Percentiles rank a stretch among this genome's conserved stretches.
Evolutionary conservation across 805 yeast genomes (phyloP).

Genomic region (Starmerella potacharoeniae): DNA sequence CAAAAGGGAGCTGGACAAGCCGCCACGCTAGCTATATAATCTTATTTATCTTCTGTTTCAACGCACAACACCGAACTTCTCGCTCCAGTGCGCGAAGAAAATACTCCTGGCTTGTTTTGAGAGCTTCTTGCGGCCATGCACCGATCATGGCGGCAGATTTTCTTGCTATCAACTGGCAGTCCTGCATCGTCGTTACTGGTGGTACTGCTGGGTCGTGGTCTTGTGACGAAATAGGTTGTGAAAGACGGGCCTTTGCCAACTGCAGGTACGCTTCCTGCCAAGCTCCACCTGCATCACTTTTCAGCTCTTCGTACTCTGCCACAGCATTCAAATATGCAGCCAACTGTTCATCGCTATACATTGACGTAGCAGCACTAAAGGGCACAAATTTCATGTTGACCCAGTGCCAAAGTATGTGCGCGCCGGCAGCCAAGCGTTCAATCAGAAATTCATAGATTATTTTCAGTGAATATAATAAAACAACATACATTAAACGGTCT

Average conservation of each 20-base stretch:
- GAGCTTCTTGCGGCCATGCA: conserved; percentile 34
- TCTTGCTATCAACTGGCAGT: conserved; percentile 12
- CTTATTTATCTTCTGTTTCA: background rate
- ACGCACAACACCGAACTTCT: conserved; percentile 4
- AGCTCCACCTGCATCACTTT: conserved; percentile 2
- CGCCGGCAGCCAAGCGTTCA: too few species aligned
- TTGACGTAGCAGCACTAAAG: background rate
- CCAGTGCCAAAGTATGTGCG: background rate
- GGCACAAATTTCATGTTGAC: background rate
- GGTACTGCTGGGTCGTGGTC: conserved; percentile 7
- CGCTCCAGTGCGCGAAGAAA: conserved; percentile 30
- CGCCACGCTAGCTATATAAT: background rate
- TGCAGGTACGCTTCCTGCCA: conserved; percentile 19
- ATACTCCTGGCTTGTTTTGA: conserved; percentile 32
- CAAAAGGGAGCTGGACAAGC: conserved; percentile 25
- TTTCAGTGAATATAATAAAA: too few species aligned
- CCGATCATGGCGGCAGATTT: conserved; percentile 38
- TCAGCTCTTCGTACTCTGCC: conserved; percentile 10
- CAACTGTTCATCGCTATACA: conserved; percentile 13
- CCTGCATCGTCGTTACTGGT: conserved; percentile 5
- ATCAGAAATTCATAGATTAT: too few species aligned
- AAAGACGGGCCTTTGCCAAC: conserved; percentile 14
- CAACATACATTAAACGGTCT: too few species aligned
- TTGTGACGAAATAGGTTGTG: background rate
- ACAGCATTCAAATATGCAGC: conserved; percentile 13